These are phyloP conservation scores for Lactarius psammicola DNA, from an alignment of 768 basidiomycete species.

Conservation along the genomic window DNA sequence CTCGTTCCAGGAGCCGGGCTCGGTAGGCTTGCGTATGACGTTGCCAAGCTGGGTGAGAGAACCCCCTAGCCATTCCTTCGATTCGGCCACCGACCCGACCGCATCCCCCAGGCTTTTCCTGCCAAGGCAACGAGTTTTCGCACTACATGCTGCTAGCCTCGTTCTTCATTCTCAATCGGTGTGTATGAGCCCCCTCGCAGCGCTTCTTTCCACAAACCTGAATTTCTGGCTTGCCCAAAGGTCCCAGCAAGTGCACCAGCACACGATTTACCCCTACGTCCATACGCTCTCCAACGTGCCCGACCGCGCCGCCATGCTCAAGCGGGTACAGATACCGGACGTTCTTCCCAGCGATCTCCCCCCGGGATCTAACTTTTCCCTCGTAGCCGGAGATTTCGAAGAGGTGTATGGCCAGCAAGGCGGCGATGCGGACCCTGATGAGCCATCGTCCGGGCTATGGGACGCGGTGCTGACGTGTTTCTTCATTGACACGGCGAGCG, in stretches of 20 bases:
- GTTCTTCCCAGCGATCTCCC: conserved; percentile 75
- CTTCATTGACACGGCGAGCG: conserved; percentile 88
- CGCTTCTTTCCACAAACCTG: background rate
- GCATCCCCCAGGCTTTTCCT: conserved; percentile 64
- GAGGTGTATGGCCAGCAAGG: conserved; percentile 73
- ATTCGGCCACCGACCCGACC: background rate
- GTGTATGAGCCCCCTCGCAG: conserved; percentile 25
- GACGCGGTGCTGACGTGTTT: conserved; percentile 92
- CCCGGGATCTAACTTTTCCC: conserved; percentile 63
- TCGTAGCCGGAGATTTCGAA: conserved; percentile 93
- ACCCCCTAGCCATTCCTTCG: background rate
- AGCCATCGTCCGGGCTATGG: conserved; percentile 78
- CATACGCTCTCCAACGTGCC: conserved; percentile 89
- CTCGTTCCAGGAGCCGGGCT: conserved; percentile 91
- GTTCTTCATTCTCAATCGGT: conserved; percentile 86
- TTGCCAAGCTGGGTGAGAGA: conserved; percentile 69
- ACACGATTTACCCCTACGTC: conserved; percentile 84
- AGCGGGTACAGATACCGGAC: conserved; percentile 74
- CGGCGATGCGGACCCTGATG: conserved; percentile 45
- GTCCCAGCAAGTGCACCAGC: conserved; percentile 61
- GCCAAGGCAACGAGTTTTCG: conserved; percentile 95
- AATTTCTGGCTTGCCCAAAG: conserved; percentile 35
- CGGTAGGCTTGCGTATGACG: conserved; percentile 84
- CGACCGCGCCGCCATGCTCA: conserved; percentile 58
- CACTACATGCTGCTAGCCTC: conserved; percentile 93